Evolutionary conservation across 225 moss, liverwort and hornwort species (phyloP), one percentile per base, ranked within the genome.

Genomic region (Sphagnum tenellum): DNA sequence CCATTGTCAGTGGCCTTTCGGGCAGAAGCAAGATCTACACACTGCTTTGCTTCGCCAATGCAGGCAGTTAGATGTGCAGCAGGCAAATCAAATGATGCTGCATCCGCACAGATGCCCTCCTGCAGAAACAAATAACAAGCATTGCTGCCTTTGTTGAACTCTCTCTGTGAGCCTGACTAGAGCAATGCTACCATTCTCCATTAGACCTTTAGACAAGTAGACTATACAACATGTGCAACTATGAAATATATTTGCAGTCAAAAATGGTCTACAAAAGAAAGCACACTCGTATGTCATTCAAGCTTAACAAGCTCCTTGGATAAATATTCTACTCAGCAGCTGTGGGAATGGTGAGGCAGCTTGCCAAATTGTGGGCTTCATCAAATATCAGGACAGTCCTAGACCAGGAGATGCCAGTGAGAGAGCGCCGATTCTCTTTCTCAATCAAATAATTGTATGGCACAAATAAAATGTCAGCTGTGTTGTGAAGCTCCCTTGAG

Each of bases 91-190:
- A 93, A 92, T 14, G 96, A 98, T 64, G 96, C 87, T 63, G 96
- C 93, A 79, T 98, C 96, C 59, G 96, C 89, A 76, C 96, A 98
- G 71, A 98, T 87, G 71, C 93, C 77, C 79, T 98, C 96, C 95
- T 95, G 81, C 64, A 84, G 29, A 29, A 29, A 29, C 29, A 29
- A 29, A 29, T 29, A 29, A 29, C 29, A 29, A 29, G 1, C 29
- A 29, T 29, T 29, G 1, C 29, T 29, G 29, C 29, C 29, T 29
- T 29, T 29, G 29, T 29, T 29, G 29, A 29, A 29, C 29, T 29
- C 29, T 29, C 29, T 29, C 29, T 29, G 29, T 29, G 29, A 29
- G 29, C 0, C 29, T 29, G 29, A 29, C 29, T 47, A 55, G 55
- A 66, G 8, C n/a, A 14, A 46, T 58, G 47, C 66, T 8, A 69